phyloP scores from a whole-genome alignment of 2,329 filamentous ascomycete genomes.

The Fusarium udum region DNA sequence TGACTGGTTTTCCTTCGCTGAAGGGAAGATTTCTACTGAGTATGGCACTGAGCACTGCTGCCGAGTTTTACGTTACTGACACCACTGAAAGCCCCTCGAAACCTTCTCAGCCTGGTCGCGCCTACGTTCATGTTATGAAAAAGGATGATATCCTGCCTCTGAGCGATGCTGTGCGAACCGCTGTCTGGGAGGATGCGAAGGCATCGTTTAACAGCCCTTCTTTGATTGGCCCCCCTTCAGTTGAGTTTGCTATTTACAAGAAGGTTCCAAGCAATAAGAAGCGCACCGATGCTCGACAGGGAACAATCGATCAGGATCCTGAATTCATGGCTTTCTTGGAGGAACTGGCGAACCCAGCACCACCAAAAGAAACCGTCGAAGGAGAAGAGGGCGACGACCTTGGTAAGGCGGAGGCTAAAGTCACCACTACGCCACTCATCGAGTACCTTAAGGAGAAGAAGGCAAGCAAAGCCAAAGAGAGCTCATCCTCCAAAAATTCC shows the following conservation, averaged over 20 bases:
- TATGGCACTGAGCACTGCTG: constrained; percentile 55
- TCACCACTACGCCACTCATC: constrained; percentile 86
- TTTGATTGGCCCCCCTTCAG: constrained; percentile 78
- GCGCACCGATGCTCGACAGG: constrained; percentile 84
- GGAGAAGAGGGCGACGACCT: constrained; percentile 54
- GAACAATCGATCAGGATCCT: constrained; percentile 94
- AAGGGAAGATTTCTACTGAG: constrained; percentile 84
- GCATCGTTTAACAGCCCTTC: constrained; percentile 76
- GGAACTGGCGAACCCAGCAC: constrained; percentile 76
- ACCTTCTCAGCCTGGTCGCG: constrained; percentile 80
- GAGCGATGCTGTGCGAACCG: constrained; percentile 73
- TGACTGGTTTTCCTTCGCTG: constrained; percentile 78
- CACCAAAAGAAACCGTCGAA: constrained; percentile 56
- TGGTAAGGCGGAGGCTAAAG: constrained; percentile 64
- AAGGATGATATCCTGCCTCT: constrained; percentile 73
- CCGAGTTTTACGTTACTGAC: constrained; percentile 19
- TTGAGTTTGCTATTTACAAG: constrained; percentile 86
- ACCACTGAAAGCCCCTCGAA: constrained; percentile 74
- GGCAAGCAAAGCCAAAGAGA: constrained; percentile 73
- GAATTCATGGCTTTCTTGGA: constrained; percentile 96
- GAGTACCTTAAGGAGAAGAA: constrained; percentile 94
- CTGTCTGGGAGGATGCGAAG: constrained; percentile 82
- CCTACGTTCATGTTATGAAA: constrained; percentile 83
- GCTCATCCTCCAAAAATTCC: constrained; percentile 51
- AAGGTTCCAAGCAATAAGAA: constrained; percentile 80